Evolutionary conservation across 176 grass and related monocot species (phyloP).

Genomic region (sorghum (Sorghum bicolor)): DNA sequence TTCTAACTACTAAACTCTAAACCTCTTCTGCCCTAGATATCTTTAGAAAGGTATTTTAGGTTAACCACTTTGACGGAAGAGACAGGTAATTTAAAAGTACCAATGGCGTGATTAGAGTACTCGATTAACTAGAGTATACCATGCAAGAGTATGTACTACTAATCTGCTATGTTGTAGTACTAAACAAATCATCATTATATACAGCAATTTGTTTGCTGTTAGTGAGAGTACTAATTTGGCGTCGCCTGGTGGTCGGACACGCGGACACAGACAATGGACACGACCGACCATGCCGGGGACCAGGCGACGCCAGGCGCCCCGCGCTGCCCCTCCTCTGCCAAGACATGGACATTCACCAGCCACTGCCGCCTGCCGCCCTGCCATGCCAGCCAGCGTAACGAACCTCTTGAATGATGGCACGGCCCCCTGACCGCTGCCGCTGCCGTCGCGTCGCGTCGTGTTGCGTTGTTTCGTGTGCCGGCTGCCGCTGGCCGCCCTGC

Average conservation of each 20-base stretch:
- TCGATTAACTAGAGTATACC: too few species aligned
- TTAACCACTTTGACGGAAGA: too few species aligned
- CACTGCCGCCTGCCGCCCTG: not conserved
- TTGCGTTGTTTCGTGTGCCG: conserved; percentile 43
- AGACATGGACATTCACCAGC: conserved; percentile 36
- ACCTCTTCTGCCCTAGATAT: too few species aligned
- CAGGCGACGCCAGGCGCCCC: conserved; percentile 18
- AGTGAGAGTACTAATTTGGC: too few species aligned
- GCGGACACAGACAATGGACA: conserved; percentile 2
- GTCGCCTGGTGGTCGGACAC: not conserved
- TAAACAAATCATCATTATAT: too few species aligned
- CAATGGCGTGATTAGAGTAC: too few species aligned
- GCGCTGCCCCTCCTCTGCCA: conserved; percentile 15
- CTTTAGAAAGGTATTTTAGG: too few species aligned
- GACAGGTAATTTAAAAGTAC: too few species aligned
- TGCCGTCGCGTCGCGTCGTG: not conserved
- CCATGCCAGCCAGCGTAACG: conserved; percentile 41
- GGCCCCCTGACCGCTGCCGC: not conserved
- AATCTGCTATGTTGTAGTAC: too few species aligned
- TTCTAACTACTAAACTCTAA: too few species aligned
- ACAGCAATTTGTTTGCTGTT: not conserved
- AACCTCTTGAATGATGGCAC: conserved; percentile 41
- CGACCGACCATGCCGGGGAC: conserved; percentile 34
- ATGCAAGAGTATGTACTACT: too few species aligned
- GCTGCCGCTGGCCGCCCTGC: not conserved